Conservation (phyloP, 169 alveolate genomes). For the Cryptosporidium andersoni region DNA sequence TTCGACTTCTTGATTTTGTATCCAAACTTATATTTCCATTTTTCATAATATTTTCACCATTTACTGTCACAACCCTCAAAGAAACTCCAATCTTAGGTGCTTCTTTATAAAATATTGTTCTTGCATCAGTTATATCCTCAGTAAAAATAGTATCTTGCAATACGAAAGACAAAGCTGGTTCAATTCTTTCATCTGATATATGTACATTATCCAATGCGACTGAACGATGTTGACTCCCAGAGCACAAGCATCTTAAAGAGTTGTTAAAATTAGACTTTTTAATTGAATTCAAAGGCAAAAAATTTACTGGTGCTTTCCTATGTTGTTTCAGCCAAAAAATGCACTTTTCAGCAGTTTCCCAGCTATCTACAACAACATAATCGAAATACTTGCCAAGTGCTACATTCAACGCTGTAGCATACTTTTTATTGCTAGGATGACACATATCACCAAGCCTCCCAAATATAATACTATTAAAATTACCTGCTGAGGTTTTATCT, state of each 20-base stretch:
- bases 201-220: constrained; percentile 63
- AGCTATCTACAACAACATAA: constrained; percentile 32
- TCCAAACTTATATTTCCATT: constrained; percentile 51
- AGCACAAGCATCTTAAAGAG: constrained; percentile 32
- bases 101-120: constrained; percentile 44
- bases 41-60: constrained; percentile 61
- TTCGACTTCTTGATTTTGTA: not conserved
- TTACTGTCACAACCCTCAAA: constrained; percentile 43
- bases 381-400: constrained; percentile 50
- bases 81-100: constrained; percentile 46
- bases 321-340: constrained; percentile 34
- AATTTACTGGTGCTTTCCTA: constrained; percentile 40
- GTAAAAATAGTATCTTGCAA: constrained; percentile 34
- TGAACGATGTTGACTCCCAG: constrained; percentile 24
- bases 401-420: constrained; percentile 10
- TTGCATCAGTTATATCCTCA: constrained; percentile 30
- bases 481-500: not conserved
- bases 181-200: constrained; percentile 51
- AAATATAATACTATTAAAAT: not conserved
- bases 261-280: not conserved
- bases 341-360: constrained; percentile 59
- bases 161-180: constrained; percentile 27
- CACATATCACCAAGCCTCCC: constrained; percentile 65
- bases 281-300: constrained; percentile 39
- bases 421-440: constrained; percentile 52